These are phyloP conservation scores for Tulasnella sp. DNA, from an alignment of 768 basidiomycete genomes.

Conservation along the genomic window DNA sequence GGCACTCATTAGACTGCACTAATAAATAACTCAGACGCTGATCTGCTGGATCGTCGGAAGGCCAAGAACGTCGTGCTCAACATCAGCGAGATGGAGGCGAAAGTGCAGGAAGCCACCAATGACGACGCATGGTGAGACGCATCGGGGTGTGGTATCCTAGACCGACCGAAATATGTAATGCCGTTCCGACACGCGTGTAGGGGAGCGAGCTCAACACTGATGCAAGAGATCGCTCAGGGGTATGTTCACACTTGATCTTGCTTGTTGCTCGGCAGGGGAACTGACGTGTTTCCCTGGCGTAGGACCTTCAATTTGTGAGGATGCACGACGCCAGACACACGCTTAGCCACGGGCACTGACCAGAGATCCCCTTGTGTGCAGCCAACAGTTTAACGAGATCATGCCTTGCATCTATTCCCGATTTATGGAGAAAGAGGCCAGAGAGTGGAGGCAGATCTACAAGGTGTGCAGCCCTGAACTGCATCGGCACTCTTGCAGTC, in stretches of 20 bases:
- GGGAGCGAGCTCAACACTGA: slow-evolving; percentile 95
- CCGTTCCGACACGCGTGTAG: slow-evolving; percentile 30
- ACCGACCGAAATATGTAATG: background rate
- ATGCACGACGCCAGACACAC: slow-evolving; percentile 7
- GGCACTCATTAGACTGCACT: slow-evolving; percentile 7
- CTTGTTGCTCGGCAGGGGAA: background rate
- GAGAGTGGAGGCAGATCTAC: slow-evolving; percentile 98
- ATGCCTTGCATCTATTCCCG: slow-evolving; percentile 94
- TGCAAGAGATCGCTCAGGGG: slow-evolving; percentile 99
- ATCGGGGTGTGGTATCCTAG: background rate
- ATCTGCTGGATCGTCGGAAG: slow-evolving; percentile 27
- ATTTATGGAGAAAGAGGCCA: slow-evolving; percentile 97
- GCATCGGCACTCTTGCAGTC: background rate
- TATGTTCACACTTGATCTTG: slow-evolving; percentile 31
- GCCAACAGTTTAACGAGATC: slow-evolving; percentile 98
- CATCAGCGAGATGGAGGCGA: slow-evolving; percentile 93
- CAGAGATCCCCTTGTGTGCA: slow-evolving; percentile 23
- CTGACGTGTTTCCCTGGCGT: background rate
- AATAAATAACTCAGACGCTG: background rate
- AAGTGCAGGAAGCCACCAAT: slow-evolving; percentile 93
- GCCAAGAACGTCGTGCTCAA: slow-evolving; percentile 96
- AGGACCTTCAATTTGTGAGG: slow-evolving; percentile 97
- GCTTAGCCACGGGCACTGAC: background rate
- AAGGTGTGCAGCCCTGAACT: slow-evolving; percentile 47
- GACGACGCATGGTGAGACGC: slow-evolving; percentile 91